Conservation (phyloP, 768 basidiomycete genomes). For the Rossbeevera mucosa region DNA sequence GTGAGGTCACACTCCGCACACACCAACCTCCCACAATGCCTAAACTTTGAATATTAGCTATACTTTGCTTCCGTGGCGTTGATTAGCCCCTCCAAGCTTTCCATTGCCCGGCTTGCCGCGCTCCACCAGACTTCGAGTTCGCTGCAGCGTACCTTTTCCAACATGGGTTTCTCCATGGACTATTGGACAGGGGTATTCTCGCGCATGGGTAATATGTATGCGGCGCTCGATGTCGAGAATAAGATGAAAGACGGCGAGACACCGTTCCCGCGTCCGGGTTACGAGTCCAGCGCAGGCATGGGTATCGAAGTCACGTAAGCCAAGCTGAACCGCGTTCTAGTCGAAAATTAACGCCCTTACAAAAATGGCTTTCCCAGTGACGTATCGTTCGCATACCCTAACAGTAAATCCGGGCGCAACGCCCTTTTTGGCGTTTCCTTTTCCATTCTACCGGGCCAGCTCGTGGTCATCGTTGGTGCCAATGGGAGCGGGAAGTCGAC, state of each 20-base stretch:
- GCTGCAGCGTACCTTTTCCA: slow-evolving; percentile 21
- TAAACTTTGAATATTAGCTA: slow-evolving; percentile 3
- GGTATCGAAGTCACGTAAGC: slow-evolving; percentile 18
- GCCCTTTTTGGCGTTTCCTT: slow-evolving; percentile 28
- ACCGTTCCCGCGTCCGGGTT: slow-evolving; percentile 21
- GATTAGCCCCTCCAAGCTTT: slow-evolving; percentile 21
- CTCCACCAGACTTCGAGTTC: slow-evolving; percentile 24
- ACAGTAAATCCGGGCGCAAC: slow-evolving; percentile 21
- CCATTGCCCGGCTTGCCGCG: slow-evolving; percentile 30
- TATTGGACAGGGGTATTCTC: slow-evolving; percentile 14
- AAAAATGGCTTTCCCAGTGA: slow-evolving; percentile 32
- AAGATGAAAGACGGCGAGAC: slow-evolving; percentile 25
- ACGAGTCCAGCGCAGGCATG: slow-evolving; percentile 12
- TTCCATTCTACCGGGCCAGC: slow-evolving; percentile 28
- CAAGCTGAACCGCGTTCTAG: neutral
- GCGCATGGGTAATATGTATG: slow-evolving; percentile 23
- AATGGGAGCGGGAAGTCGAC: slow-evolving; percentile 36
- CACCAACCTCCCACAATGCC: neutral
- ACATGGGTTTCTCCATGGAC: slow-evolving; percentile 4
- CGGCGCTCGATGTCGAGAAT: slow-evolving; percentile 16
- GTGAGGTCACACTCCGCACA: slow-evolving; percentile 6
- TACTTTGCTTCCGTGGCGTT: slow-evolving; percentile 29
- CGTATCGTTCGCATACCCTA: slow-evolving; percentile 51
- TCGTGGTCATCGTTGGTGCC: slow-evolving; percentile 33
- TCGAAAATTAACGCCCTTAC: too few relatives aligned